A percentile compares a stretch with the other conserved stretches of the same genome.
Evolutionary conservation across 129 eudicot genomes (phyloP).

Genomic region (Logfia minima): DNA sequence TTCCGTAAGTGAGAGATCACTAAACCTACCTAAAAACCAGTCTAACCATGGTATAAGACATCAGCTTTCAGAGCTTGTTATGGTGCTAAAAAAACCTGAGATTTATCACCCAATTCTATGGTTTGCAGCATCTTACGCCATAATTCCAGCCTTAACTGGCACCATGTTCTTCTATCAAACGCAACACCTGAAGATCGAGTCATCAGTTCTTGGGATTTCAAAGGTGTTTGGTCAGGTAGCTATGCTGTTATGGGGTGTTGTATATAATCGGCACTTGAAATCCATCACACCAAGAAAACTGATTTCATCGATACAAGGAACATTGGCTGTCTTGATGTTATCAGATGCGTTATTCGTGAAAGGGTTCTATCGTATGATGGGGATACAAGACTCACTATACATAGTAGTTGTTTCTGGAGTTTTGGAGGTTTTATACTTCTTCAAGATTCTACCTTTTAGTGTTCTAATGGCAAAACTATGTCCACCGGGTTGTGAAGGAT

Average conservation of each 20-base stretch:
- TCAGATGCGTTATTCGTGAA: constrained; percentile 76
- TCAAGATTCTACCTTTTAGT: constrained; percentile 75
- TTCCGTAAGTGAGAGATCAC: constrained; percentile 53
- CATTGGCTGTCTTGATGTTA: constrained; percentile 65
- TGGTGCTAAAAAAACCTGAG: constrained; percentile 59
- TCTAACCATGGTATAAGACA: constrained; percentile 44
- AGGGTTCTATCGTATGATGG: constrained; percentile 58
- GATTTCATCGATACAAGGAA: constrained; percentile 54
- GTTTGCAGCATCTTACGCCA: constrained; percentile 76
- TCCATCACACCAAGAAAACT: constrained; percentile 65
- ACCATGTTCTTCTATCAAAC: constrained; percentile 94
- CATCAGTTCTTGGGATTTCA: constrained; percentile 74
- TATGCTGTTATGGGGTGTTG: constrained; percentile 79
- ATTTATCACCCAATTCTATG: constrained; percentile 57
- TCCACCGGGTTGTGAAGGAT: constrained; percentile 91
- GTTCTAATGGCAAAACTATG: constrained; percentile 79
- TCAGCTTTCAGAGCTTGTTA: constrained; percentile 59
- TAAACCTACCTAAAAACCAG: constrained; percentile 58
- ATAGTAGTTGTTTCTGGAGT: constrained; percentile 69
- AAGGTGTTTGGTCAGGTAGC: constrained; percentile 87
- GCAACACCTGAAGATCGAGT: constrained; percentile 58
- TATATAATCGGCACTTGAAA: constrained; percentile 56
- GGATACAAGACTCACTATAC: constrained; percentile 62
- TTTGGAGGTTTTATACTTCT: constrained; percentile 56
- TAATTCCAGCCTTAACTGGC: constrained; percentile 74